phyloP scores from a whole-genome alignment of 805 yeast species.

The Debaryomyces castellii region DNA sequence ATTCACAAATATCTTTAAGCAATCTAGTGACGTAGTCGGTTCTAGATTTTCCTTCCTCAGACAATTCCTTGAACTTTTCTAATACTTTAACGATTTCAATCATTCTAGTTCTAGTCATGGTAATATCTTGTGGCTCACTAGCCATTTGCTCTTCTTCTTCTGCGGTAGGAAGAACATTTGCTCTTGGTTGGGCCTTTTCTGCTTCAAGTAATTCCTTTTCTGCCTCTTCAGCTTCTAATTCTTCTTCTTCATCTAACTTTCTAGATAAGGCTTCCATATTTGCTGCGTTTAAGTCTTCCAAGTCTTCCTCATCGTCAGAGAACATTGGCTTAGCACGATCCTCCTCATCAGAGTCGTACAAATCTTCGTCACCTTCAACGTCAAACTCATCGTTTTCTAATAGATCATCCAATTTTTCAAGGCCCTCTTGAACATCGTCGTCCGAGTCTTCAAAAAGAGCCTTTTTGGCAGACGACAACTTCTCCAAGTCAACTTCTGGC shows the following conservation, averaged over 20 bases:
- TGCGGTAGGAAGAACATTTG: slow-evolving; percentile 71
- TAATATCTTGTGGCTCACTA: slow-evolving; percentile 67
- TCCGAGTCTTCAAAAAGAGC: slow-evolving; percentile 76
- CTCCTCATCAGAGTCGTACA: slow-evolving; percentile 62
- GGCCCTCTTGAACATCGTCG: slow-evolving; percentile 53
- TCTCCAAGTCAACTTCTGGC: slow-evolving; percentile 69
- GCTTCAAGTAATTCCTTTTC: slow-evolving; percentile 58
- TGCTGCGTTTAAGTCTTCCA: slow-evolving; percentile 72
- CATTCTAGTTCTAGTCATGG: slow-evolving; percentile 87
- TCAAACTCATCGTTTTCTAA: slow-evolving; percentile 45
- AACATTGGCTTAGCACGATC: slow-evolving; percentile 67
- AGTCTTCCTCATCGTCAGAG: slow-evolving; percentile 67
- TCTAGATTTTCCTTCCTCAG: slow-evolving; percentile 86
- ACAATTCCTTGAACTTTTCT: slow-evolving; percentile 79
- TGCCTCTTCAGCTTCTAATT: slow-evolving; percentile 45
- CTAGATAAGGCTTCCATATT: slow-evolving; percentile 80
- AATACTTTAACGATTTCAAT: slow-evolving; percentile 91
- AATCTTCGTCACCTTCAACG: slow-evolving; percentile 22
- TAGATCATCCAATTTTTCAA: slow-evolving; percentile 32
- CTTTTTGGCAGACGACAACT: slow-evolving; percentile 66
- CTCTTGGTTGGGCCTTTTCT: slow-evolving; percentile 65
- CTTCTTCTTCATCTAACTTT: slow-evolving; percentile 61
- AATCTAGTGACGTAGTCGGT: slow-evolving; percentile 77
- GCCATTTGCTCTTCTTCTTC: slow-evolving; percentile 57
- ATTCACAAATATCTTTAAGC: slow-evolving; percentile 81